Conservation (phyloP, 768 basidiomycete genomes). For the Leccinum longicurvipes region DNA sequence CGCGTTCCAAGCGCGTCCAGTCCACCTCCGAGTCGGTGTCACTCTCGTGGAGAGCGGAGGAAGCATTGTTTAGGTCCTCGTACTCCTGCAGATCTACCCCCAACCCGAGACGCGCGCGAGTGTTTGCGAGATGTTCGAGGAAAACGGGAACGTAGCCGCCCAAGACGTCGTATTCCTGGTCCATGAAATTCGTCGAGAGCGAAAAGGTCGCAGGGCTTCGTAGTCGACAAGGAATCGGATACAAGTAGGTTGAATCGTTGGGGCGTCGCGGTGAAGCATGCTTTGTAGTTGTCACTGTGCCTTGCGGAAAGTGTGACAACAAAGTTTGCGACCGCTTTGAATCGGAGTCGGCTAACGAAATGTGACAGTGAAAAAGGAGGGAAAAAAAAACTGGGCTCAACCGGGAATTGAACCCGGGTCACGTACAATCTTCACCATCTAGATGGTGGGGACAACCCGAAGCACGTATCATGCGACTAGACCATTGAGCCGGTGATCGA, state of each 20-base stretch:
- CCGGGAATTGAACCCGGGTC: conserved; percentile 38
- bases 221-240: conserved; percentile 1
- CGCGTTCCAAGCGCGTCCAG: conserved; percentile 72
- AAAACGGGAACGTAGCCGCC: conserved; percentile 27
- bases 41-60: not conserved
- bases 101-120: conserved; percentile 16
- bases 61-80: not conserved
- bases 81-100: not conserved
- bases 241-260: not conserved
- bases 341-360: not conserved
- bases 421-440: conserved; percentile 34
- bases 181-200: conserved; percentile 3
- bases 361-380: not conserved
- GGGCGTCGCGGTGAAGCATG: conserved; percentile 12
- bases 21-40: conserved; percentile 1
- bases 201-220: not conserved
- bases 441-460: conserved; percentile 26
- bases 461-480: conserved; percentile 38
- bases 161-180: conserved; percentile 15
- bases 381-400: conserved; percentile 24
- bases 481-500: conserved; percentile 28
- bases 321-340: not conserved
- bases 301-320: not conserved
- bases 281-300: conserved; percentile 11
- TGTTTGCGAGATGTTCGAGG: conserved; percentile 26